These are phyloP conservation scores for Fragaria ananassa DNA, from an alignment of 306 rosid species.

Conservation along the genomic window DNA sequence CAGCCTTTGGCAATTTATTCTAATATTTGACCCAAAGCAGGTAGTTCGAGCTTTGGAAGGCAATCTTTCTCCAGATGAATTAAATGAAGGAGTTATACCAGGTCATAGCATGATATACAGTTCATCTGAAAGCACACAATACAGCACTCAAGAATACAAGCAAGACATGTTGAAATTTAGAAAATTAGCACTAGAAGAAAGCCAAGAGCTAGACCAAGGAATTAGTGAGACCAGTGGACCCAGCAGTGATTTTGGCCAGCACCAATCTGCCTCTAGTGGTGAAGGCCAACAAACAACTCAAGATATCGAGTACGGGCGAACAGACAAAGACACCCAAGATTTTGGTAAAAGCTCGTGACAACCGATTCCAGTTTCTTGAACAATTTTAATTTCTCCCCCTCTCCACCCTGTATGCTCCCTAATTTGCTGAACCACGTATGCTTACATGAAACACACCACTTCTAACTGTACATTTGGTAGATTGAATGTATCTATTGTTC, in stretches of 20 bases:
- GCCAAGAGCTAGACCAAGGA: slow-evolving; percentile 31
- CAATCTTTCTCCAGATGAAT: slow-evolving; percentile 31
- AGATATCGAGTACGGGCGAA: slow-evolving; percentile 30
- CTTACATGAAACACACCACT: background rate
- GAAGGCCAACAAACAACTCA: slow-evolving; percentile 40
- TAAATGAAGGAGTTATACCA: slow-evolving; percentile 29
- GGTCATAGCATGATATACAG: slow-evolving; percentile 29
- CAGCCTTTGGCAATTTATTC: background rate
- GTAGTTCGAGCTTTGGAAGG: slow-evolving; percentile 47
- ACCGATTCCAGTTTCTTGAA: slow-evolving; percentile 18
- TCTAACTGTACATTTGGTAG: slow-evolving; percentile 14
- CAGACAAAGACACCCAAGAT: slow-evolving; percentile 11
- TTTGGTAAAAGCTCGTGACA: slow-evolving; percentile 20
- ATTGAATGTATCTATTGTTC: background rate
- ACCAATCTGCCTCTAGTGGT: slow-evolving; percentile 22
- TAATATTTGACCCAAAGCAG: slow-evolving; percentile 15
- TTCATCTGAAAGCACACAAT: slow-evolving; percentile 28
- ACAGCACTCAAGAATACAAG: slow-evolving; percentile 39
- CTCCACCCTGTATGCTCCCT: background rate
- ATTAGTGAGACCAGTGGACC: slow-evolving; percentile 25
- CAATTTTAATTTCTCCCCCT: background rate
- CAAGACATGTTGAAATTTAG: slow-evolving; percentile 39
- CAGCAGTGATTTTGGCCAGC: slow-evolving; percentile 21
- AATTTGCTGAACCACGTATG: background rate
- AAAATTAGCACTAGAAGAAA: slow-evolving; percentile 30